phyloP scores from a whole-genome alignment of 1,139 yeast species.

The Lodderomyces jiufengensis region DNA sequence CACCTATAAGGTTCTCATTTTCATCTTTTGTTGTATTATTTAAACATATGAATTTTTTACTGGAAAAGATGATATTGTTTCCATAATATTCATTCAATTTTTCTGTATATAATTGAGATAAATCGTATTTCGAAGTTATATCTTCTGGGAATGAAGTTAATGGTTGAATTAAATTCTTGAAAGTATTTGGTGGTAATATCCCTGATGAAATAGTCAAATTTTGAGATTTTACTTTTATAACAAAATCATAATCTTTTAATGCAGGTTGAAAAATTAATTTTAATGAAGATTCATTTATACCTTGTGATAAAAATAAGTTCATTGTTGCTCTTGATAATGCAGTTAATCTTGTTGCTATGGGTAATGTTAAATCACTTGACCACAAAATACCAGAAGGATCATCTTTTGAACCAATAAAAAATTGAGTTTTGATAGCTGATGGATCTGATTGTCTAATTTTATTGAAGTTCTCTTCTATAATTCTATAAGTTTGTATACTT shows the following conservation, averaged over 20 bases:
- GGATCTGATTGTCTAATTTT: conserved; percentile 76
- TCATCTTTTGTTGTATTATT: conserved; percentile 38
- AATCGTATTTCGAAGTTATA: conserved; percentile 47
- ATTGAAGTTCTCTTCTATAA: conserved; percentile 60
- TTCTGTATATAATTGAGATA: conserved; percentile 49
- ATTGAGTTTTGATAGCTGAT: conserved; percentile 70
- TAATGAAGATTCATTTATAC: conserved; percentile 44
- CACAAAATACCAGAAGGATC: conserved; percentile 84
- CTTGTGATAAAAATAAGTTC: conserved; percentile 44
- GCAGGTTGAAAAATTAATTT: conserved; percentile 74
- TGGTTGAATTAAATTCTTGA: conserved; percentile 58
- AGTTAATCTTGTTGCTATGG: conserved; percentile 83
- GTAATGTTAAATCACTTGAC: conserved; percentile 68
- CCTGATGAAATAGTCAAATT: conserved; percentile 52
- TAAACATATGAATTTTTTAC: conserved; percentile 45
- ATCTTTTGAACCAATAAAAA: conserved; percentile 75
- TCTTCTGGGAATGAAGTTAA: conserved; percentile 44
- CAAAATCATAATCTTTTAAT: conserved; percentile 77
- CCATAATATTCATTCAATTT: conserved; percentile 57
- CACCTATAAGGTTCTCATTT: conserved; percentile 61
- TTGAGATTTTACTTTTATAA: conserved; percentile 51
- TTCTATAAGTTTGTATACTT: conserved; percentile 58
- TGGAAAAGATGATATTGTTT: conserved; percentile 58
- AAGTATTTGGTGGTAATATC: conserved; percentile 49
- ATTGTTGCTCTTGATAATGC: conserved; percentile 79